A percentile compares a stretch with the other conserved stretches of the same genome.
phyloP scores from a whole-genome alignment of 768 basidiomycete species.

The Xerocomellus chrysenteron region DNA sequence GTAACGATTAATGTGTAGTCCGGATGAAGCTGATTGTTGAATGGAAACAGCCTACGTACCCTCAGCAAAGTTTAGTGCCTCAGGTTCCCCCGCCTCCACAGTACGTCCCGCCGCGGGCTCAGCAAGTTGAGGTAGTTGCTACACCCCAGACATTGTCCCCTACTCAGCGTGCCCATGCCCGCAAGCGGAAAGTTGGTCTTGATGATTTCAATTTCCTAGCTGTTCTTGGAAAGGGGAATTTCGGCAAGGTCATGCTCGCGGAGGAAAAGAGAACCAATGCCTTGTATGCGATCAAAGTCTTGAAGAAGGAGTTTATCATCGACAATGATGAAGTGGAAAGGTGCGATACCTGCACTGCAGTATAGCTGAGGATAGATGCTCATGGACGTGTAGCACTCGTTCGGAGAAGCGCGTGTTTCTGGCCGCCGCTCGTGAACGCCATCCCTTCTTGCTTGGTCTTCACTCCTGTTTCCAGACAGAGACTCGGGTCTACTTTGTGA shows the following conservation, averaged over 20 bases:
- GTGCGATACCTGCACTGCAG: conserved; percentile 41
- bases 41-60: conserved; percentile 20
- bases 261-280: conserved; percentile 93
- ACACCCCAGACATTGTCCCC: conserved; percentile 36
- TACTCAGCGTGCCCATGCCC: conserved; percentile 42
- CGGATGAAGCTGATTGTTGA: conserved; percentile 3
- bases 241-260: conserved; percentile 99
- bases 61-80: conserved; percentile 23
- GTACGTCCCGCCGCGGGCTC: conserved; percentile 28
- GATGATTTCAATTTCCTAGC: conserved; percentile 99
- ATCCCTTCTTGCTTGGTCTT: conserved; percentile 94
- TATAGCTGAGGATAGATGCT: neutral
- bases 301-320: conserved; percentile 99
- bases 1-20: neutral
- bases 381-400: conserved; percentile 66
- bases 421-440: conserved; percentile 93
- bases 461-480: conserved; percentile 99
- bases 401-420: conserved; percentile 99
- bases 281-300: conserved; percentile 98
- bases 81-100: conserved; percentile 16
- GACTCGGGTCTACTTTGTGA: conserved; percentile 98
- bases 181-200: conserved; percentile 86
- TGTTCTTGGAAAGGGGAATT: conserved; percentile 98
- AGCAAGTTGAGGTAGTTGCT: conserved; percentile 26
- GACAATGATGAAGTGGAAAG: conserved; percentile 99